A percentile compares a stretch with the other conserved stretches of the same genome.
These are phyloP conservation scores for Hypoxylon sp. DNA, from an alignment of 2,329 filamentous ascomycete genomes.

Conservation along the genomic window DNA sequence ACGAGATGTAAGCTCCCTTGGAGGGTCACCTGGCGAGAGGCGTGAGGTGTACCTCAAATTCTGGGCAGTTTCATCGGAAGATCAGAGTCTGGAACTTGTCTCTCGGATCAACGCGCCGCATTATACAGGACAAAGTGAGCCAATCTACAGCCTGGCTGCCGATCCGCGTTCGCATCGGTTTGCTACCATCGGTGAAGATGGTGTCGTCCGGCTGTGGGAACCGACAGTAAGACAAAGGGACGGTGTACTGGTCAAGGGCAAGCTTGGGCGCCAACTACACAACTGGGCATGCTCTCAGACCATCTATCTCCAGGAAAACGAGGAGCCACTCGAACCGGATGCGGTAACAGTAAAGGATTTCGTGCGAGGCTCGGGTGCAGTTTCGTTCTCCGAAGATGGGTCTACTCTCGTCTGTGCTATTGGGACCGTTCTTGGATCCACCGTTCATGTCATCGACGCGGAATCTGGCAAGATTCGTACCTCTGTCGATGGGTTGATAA, in stretches of 20 bases:
- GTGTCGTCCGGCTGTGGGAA: constrained; percentile 81
- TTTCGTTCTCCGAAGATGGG: constrained; percentile 85
- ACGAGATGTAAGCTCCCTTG: constrained; percentile 70
- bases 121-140: constrained; percentile 60
- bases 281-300: constrained; percentile 77
- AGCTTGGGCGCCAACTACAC: constrained; percentile 65
- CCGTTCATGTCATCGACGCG: constrained; percentile 80
- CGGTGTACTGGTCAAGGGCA: constrained; percentile 70
- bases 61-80: constrained; percentile 73
- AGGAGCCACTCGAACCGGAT: constrained; percentile 48
- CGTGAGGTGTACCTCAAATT: constrained; percentile 89
- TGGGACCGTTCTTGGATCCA: constrained; percentile 62
- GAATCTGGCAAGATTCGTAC: constrained; percentile 71
- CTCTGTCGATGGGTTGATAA: constrained; percentile 73
- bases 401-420: constrained; percentile 79
- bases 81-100: constrained; percentile 74
- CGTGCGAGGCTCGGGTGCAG: constrained; percentile 62
- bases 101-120: constrained; percentile 88
- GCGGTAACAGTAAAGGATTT: constrained; percentile 42
- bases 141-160: constrained; percentile 76
- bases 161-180: constrained; percentile 77
- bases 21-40: constrained; percentile 55
- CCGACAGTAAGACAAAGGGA: constrained; percentile 74
- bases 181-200: constrained; percentile 85
- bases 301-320: constrained; percentile 59